Evolutionary conservation across 768 basidiomycete species (phyloP), one percentile per base, ranked within the genome.

Genomic region (Favolaschia claudopus): DNA sequence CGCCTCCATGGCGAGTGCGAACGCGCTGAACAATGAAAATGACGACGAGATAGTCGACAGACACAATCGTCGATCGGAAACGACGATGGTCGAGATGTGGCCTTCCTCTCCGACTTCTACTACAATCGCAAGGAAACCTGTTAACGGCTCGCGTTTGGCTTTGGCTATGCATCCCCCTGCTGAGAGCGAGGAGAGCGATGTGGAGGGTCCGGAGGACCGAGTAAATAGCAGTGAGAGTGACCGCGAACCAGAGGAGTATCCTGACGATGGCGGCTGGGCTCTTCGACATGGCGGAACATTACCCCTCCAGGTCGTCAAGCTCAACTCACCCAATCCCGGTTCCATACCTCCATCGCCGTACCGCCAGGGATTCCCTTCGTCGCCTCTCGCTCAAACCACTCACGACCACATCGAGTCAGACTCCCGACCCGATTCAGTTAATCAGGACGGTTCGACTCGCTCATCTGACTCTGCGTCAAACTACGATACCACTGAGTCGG

Each of bases 51-150:
- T 36, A 20, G 36, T 55, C 28, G 53, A n/a, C 9, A 50, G 54
- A 39, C 48, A 50, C 13, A 64, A 63, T 20, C 56, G 62, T 22
- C 47, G 55, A 32, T 64, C 63, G 22, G 63, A 64, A 43, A 64
- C 63, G 5, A 55, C 58, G 20, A 51, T 39, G 19, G 63, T 64
- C 39, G 63, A 64, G 27, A 64, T 64, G 48, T 64, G 63, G 63
- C 63, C 63, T 4, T 17, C 54, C 17, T 51, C 54, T 33, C 42
- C 58, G 15, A 48, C 63, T 17, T 64, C 63, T 3, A 38, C 63
- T 19, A 39, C 58, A 19, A 19, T 64, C 32, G 44, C 58, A 3
- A 38, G 63, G 13, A 64, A 60, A 33, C 63, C 63, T 44, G 29
- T 64, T 44, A 64, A 60, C 20, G 54, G 63, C 12, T 64, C 63